Base-by-base conservation (phyloP, 208 protist species). In the Porcisia hertigi region DNA sequence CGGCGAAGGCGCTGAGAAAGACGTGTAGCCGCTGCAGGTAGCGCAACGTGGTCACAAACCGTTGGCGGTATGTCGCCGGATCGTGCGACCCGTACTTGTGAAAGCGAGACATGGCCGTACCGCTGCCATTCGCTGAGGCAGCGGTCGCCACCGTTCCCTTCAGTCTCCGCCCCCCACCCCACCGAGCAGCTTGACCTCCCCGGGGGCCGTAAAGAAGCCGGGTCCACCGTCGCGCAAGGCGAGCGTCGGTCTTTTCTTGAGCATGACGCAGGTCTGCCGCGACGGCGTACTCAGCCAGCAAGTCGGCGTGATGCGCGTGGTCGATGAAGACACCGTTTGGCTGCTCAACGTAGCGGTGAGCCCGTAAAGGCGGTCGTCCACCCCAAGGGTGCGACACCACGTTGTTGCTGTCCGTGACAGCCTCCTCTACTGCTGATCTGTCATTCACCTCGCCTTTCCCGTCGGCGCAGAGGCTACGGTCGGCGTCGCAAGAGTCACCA, bases 291-390 rank as follows among this genome's bases (percentile, higher is more conserved):
- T 81, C 71, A 43, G 71, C 71, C 41, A 82, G 47, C 34, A 87
- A 41, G 43, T 79, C 58, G 3, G 69, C 77, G 71, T 89, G 84
- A n/a, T 71, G 49, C 23, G 72, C 79, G 75, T 81, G 78, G 43
- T 82, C 73, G 60, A 90, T 47, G 59, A 91, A 88, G 3, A 83
- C 23, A 54, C 85, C 87, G 71, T 88, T 90, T 25, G 69, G 49
- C 71, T 88, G 77, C 71, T 91, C 89, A 63, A 85, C 89, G 73
- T 87, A 89, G 54, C 90, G 73, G 82, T 91, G 89, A 14, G 86
- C 80, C n/a, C 84, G 89, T 55, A 92, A 79, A 23, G 81, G 71
- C 0, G 86, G 89, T 1, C 85, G 64, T 3, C 81, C 62, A 16
- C 63, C 62, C 11, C 23, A 16, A 2, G 57, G 58, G 47, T 36